Percentiles rank a stretch among this genome's conserved stretches.
Conservation (phyloP, 306 rosid species). For the Dryas alaskensis region DNA sequence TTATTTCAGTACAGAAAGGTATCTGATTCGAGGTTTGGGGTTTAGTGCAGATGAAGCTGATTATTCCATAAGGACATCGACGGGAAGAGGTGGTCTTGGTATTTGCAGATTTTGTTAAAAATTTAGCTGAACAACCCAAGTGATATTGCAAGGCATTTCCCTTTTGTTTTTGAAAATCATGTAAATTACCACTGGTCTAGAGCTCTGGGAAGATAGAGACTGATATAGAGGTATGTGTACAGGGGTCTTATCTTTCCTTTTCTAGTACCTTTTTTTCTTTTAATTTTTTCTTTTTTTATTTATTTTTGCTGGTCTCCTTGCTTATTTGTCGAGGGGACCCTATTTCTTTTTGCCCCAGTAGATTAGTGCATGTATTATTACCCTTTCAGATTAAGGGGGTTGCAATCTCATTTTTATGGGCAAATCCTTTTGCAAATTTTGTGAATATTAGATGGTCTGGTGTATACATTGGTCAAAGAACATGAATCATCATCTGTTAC, state of each 20-base stretch:
- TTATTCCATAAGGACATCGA: slow-evolving; percentile 49
- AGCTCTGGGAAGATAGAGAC: slow-evolving; percentile 66
- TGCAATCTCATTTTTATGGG: slow-evolving; percentile 74
- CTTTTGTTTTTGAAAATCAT: slow-evolving; percentile 48
- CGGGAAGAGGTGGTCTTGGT: slow-evolving; percentile 39
- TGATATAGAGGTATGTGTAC: slow-evolving; percentile 90
- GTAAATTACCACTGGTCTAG: slow-evolving; percentile 84
- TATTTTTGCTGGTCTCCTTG: slow-evolving; percentile 37
- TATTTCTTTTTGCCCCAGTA: slow-evolving; percentile 49
- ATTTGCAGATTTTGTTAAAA: slow-evolving; percentile 49
- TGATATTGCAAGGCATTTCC: slow-evolving; percentile 46
- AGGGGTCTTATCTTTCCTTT: slow-evolving; percentile 70
- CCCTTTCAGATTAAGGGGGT: slow-evolving; percentile 52
- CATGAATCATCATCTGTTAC: slow-evolving; percentile 28
- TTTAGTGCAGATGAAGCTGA: slow-evolving; percentile 70
- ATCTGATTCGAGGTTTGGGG: slow-evolving; percentile 24
- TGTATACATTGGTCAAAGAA: slow-evolving; percentile 41
- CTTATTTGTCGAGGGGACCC: slow-evolving; percentile 48
- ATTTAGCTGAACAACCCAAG: slow-evolving; percentile 34
- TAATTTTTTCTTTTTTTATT: slow-evolving; percentile 16
- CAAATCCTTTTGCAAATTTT: slow-evolving; percentile 67
- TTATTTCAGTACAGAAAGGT: slow-evolving; percentile 5
- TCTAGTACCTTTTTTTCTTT: slow-evolving; percentile 32
- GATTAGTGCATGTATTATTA: slow-evolving; percentile 75
- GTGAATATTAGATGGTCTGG: slow-evolving; percentile 72